Evolutionary conservation across 768 basidiomycete species (phyloP).

Genomic region (Terana coerulea): DNA sequence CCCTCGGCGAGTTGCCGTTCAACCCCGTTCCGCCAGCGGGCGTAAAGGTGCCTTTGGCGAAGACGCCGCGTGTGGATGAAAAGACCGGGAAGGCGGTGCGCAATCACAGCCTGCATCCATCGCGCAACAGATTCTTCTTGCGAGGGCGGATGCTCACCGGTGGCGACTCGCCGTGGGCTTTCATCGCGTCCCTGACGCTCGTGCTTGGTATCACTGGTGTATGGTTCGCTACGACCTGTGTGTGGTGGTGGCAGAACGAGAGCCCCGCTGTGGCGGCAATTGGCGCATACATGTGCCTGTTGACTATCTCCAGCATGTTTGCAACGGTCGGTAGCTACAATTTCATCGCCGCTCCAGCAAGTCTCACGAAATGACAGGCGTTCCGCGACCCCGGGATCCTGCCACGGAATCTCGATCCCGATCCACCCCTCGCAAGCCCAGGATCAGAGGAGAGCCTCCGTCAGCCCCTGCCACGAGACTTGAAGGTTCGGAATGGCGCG

Average conservation of each 20-base stretch:
- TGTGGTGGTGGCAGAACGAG: constrained; percentile 84
- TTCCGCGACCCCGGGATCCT: constrained; percentile 85
- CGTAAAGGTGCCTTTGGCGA: constrained; percentile 30
- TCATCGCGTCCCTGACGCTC: constrained; percentile 59
- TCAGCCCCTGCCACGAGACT: constrained; percentile 73
- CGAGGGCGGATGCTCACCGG: constrained; percentile 74
- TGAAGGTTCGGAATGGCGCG: constrained; percentile 76
- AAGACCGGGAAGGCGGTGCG: constrained; percentile 41
- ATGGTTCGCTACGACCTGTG: constrained; percentile 87
- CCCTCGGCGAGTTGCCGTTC: constrained; percentile 18
- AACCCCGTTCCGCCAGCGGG: constrained; percentile 28
- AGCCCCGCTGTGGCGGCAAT: constrained; percentile 67
- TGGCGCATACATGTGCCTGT: constrained; percentile 57
- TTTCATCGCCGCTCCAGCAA: neutral
- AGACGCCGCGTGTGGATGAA: constrained; percentile 27
- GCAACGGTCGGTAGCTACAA: constrained; percentile 57
- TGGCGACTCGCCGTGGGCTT: constrained; percentile 83
- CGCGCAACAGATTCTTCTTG: constrained; percentile 74
- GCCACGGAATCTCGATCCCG: constrained; percentile 81
- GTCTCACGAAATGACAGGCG: constrained; percentile 41
- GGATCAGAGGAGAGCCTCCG: constrained; percentile 60
- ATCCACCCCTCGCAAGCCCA: constrained; percentile 71
- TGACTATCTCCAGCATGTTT: constrained; percentile 75
- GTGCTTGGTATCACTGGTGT: constrained; percentile 66
- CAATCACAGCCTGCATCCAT: constrained; percentile 63